Conservation (phyloP, 2,329 filamentous ascomycete genomes). For the Curvularia spicifera region DNA sequence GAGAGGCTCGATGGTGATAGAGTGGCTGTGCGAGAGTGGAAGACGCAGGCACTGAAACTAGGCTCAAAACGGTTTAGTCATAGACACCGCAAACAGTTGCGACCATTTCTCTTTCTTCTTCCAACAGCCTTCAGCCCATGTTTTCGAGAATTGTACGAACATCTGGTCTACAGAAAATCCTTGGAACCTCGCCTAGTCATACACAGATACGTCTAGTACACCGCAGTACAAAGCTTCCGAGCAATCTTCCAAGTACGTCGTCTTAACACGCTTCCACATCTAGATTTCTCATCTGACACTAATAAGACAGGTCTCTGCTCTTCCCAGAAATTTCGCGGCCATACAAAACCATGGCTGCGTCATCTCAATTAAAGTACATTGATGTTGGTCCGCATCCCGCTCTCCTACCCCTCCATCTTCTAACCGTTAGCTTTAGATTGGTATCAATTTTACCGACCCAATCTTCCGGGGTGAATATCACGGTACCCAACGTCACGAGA, state of each 20-base stretch:
- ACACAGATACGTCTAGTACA: neutral
- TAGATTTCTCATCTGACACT: neutral
- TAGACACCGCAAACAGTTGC: conserved; percentile 6
- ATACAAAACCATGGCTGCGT: conserved; percentile 9
- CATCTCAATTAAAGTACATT: conserved; percentile 44
- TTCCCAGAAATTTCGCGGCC: neutral
- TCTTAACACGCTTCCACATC: neutral
- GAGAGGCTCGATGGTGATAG: conserved; percentile 3
- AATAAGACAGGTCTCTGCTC: neutral
- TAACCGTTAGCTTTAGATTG: conserved; percentile 62
- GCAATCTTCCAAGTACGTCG: conserved; percentile 23
- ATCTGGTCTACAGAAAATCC: neutral
- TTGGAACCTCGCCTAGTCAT: neutral
- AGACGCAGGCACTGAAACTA: conserved; percentile 14
- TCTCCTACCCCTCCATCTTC: conserved; percentile 9
- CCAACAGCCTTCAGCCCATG: conserved; percentile 18
- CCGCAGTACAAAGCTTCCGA: neutral
- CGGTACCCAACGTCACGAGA: conserved; percentile 74
- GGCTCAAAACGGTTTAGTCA: conserved; percentile 15
- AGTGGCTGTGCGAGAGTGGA: conserved; percentile 6
- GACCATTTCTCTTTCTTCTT: conserved; percentile 9
- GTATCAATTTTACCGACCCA: conserved; percentile 93
- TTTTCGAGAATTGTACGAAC: conserved; percentile 11
- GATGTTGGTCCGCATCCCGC: conserved; percentile 51
- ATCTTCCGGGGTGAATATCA: conserved; percentile 87